phyloP scores from a whole-genome alignment of 2,329 filamentous ascomycete species.

The Ophiostoma piceae region DNA sequence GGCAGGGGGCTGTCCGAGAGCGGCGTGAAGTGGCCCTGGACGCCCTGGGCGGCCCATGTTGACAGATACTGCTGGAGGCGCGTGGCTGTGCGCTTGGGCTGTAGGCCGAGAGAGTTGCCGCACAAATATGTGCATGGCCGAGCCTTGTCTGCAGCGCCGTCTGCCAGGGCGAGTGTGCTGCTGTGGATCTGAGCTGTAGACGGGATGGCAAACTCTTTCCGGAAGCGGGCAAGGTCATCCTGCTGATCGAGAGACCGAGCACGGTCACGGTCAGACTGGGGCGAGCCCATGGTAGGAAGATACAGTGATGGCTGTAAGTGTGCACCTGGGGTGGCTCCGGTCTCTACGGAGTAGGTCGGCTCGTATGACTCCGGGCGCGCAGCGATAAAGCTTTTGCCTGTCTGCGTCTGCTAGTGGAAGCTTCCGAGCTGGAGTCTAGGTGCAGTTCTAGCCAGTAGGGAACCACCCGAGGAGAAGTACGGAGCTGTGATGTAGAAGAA shows the following conservation, averaged over 20 bases:
- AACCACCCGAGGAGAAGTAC: background rate
- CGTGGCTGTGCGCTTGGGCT: constrained; percentile 63
- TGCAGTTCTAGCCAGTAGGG: constrained; percentile 1
- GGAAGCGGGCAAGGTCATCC: constrained; percentile 55
- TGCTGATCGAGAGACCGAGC: constrained; percentile 52
- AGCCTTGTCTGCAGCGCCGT: constrained; percentile 23
- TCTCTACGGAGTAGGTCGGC: background rate
- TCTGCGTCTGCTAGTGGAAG: background rate
- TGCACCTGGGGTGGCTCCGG: background rate
- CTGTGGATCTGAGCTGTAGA: constrained; percentile 46
- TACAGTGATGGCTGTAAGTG: background rate
- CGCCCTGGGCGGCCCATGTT: constrained; percentile 79
- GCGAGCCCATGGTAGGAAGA: constrained; percentile 12
- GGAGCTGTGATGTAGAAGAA: background rate
- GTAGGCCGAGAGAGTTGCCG: constrained; percentile 82
- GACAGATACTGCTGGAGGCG: constrained; percentile 69
- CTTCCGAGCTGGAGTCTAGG: background rate
- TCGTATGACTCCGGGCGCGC: background rate
- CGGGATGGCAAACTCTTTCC: constrained; percentile 71
- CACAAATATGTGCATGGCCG: constrained; percentile 64
- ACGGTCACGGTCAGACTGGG: constrained; percentile 35
- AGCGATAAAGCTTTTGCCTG: background rate
- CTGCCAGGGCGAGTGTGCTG: background rate
- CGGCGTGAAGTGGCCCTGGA: constrained; percentile 74
- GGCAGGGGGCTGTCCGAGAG: constrained; percentile 63